Evolutionary conservation across 2,329 filamentous ascomycete genomes (phyloP), one percentile per base, ranked within the genome.

Genomic region (Fusarium aywerte): DNA sequence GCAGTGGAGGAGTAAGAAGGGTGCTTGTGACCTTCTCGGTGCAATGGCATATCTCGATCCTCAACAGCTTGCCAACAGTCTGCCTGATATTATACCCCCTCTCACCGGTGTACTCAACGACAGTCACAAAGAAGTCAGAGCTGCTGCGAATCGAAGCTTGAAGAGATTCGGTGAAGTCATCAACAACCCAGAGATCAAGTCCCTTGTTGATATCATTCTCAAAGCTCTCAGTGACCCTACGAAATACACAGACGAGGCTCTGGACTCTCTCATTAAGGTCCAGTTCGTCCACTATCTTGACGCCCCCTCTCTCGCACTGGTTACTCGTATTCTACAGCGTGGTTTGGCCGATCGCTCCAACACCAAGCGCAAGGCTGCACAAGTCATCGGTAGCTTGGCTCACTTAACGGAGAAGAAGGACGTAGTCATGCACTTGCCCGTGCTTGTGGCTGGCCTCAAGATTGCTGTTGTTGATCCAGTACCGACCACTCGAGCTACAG

Each of bases 161-260:
- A 97, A 99, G 81, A 91, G 96, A 57, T 99, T 99, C 76, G 96
- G 96, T 69, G 96, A 99, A 78, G 96, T 99, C 70, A 99, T 99
- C 78, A 96, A 87, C 78, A 99, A 99, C 77, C 96, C 96, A 5
- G 96, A 99, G 79, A 92, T 99, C 75, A 97, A 97, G 86, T 88
- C 90, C 67, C 85, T 98, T 15, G 95, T 98, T 59, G 90, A 91
- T 73, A 91, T 97, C 57, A 86, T 99, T 32, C 89, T 99, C 71
- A 98, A 97, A 80, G 96, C 96, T 65, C 87, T 99, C 61, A 99
- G 96, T 74, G 96, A 99, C 76, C 94, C 96, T 3, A 99, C 95
- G 1, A 98, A 96, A 76, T 93, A 97, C 80, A 99, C 96, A 0
- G 95, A 99, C 74, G 92, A 96, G 70, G 96, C 96, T 16, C 84